phyloP scores from a whole-genome alignment of 768 basidiomycete species.

The Russula sp. region DNA sequence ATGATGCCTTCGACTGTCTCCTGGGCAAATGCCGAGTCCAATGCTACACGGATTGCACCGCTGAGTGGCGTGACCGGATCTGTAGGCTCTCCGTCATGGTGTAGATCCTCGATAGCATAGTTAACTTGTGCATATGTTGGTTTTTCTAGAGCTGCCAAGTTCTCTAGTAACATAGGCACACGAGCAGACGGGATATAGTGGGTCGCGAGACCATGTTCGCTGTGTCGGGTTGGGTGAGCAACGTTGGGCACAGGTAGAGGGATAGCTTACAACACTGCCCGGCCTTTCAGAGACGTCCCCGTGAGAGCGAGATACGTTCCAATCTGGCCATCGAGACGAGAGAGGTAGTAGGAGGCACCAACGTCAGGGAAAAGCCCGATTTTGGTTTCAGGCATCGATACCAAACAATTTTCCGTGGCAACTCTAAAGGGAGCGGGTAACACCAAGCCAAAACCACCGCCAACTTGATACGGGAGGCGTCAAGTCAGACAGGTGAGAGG shows the following conservation, averaged over 20 bases:
- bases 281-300: constrained; percentile 59
- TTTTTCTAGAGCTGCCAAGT: constrained; percentile 52
- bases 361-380: constrained; percentile 92
- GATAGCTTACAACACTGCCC: constrained; percentile 71
- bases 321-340: constrained; percentile 82
- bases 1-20: constrained; percentile 67
- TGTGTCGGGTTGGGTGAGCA: constrained; percentile 27
- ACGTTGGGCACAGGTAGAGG: neutral
- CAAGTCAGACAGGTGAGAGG: constrained; percentile 2
- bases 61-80: constrained; percentile 47
- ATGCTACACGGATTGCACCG: constrained; percentile 60
- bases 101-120: constrained; percentile 58
- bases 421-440: constrained; percentile 83
- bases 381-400: constrained; percentile 96
- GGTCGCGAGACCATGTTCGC: constrained; percentile 89
- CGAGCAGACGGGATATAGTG: constrained; percentile 81
- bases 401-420: constrained; percentile 84
- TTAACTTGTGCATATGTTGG: constrained; percentile 48
- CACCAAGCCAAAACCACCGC: constrained; percentile 88
- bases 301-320: constrained; percentile 95
- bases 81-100: constrained; percentile 48
- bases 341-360: constrained; percentile 83
- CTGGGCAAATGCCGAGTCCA: constrained; percentile 75
- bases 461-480: constrained; percentile 49
- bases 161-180: constrained; percentile 61